These are phyloP conservation scores for Linderniella brevidens DNA, from an alignment of 257 asterid species.

Conservation along the genomic window DNA sequence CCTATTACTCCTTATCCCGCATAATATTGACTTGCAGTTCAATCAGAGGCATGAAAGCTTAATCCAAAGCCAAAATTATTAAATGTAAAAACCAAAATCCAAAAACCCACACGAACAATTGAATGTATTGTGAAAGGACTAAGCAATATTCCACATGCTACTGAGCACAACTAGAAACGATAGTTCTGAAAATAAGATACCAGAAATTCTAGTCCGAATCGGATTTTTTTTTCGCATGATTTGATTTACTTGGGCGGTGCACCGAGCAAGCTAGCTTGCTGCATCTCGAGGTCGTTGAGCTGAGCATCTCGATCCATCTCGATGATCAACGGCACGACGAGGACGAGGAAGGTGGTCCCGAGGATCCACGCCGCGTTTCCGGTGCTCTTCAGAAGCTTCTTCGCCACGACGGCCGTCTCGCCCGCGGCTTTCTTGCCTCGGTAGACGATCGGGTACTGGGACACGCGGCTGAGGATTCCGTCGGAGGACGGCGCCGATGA, in stretches of 20 bases:
- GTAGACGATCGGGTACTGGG: slow-evolving; percentile 47
- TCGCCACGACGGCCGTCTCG: slow-evolving; percentile 45
- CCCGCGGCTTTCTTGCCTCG: slow-evolving; percentile 54
- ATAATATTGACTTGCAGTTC: too few species aligned
- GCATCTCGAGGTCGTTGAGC: slow-evolving; percentile 60
- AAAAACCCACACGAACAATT: too few species aligned
- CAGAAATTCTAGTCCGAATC: too few species aligned
- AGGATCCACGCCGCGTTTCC: slow-evolving; percentile 86
- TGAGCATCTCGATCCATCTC: slow-evolving; percentile 85
- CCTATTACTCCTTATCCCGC: too few species aligned
- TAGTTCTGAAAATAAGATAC: too few species aligned
- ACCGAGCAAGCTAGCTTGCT: slow-evolving; percentile 76
- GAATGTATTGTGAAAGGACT: too few species aligned
- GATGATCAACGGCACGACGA: slow-evolving; percentile 59
- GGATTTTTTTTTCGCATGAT: too few species aligned
- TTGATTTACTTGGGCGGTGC: slow-evolving; percentile 7
- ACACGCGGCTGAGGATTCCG: slow-evolving; percentile 28
- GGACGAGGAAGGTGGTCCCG: slow-evolving; percentile 68
- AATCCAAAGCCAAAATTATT: too few species aligned
- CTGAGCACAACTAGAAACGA: too few species aligned
- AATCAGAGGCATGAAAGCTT: too few species aligned
- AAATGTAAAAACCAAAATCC: too few species aligned
- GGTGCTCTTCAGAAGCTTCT: slow-evolving; percentile 56
- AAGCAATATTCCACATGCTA: too few species aligned
- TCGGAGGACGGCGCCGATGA: slow-evolving; percentile 14